Evolutionary conservation across 2,329 filamentous ascomycete genomes (phyloP), one percentile per base, ranked within the genome.

Genomic region (Pseudogymnoascus sp.): DNA sequence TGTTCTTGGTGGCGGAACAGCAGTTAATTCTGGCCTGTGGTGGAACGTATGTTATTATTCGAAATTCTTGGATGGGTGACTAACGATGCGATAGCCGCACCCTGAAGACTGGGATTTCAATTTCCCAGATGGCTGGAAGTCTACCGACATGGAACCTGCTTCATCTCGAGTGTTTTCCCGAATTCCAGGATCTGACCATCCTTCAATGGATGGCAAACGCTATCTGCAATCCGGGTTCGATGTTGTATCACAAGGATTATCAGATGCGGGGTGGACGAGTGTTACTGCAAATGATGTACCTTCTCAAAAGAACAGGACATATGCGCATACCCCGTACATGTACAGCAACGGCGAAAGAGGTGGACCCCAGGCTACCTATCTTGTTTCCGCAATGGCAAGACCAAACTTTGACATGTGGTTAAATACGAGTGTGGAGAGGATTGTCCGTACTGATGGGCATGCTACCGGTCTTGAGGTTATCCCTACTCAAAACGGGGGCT

Each of bases 81-180:
- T 68, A 57, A 68, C 47, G n/a, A 53, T 15, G 6, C 4, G 6
- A 59, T 59, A 80, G 75, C 81, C 88, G 0, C 82, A 85, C 63
- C 77, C 81, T 4, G 71, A 75, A 6, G 88, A 91, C 70, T 91
- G 87, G 77, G 85, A 91, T 70, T 79, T 82, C 70, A 87, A 88
- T 71, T 91, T 89, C 75, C 88, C 88, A 0, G 65, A 75, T 1
- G 88, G 87, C 30, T 91, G 88, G 88, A 85, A 87, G 72, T 78
- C 83, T 15, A 70, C 74, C 5, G 86, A 90, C 66, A 80, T 90
- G 70, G 74, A 75, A 63, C 70, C 75, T 22, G 82, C 87, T 1
- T 82, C 85, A 5, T 73, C 80, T 28, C 80, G 83, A 41, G 82
- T 87, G 6, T 91, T 90, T 70, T 75, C 77, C 36, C 81, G 86